These are phyloP conservation scores for Trichosporon sp. DNA, from an alignment of 1,284 basidiomycete species.

Conservation along the genomic window DNA sequence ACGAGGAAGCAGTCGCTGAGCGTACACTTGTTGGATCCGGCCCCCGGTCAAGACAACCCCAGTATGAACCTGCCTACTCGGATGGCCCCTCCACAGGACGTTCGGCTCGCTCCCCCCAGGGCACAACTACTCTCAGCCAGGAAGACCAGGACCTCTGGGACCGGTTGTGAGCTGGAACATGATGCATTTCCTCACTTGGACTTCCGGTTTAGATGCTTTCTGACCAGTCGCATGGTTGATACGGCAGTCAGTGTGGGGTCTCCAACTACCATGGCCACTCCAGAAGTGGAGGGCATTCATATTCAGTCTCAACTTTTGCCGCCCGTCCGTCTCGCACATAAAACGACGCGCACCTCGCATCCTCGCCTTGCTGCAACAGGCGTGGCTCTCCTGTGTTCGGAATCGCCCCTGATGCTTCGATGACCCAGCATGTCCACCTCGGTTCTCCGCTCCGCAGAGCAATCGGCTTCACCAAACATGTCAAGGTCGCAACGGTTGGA, in stretches of 20 bases:
- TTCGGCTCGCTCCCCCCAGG: not conserved
- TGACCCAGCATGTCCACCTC: not conserved
- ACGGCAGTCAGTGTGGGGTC: too few relatives aligned
- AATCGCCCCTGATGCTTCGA: not conserved
- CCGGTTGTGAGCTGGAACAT: not conserved
- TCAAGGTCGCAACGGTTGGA: too few relatives aligned
- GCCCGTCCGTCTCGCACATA: not conserved
- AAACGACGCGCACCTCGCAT: too few relatives aligned
- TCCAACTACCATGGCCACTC: too few relatives aligned
- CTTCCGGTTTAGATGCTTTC: too few relatives aligned
- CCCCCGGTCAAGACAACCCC: not conserved
- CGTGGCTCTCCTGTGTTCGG: not conserved
- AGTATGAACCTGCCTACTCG: slow-evolving; percentile 32
- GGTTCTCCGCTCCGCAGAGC: not conserved
- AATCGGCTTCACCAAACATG: not conserved
- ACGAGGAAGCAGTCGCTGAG: slow-evolving; percentile 51
- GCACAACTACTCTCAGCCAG: not conserved
- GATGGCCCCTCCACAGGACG: slow-evolving; percentile 16
- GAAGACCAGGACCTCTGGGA: not conserved
- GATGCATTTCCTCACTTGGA: not conserved
- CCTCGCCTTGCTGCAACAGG: not conserved
- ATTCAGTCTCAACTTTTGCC: not conserved
- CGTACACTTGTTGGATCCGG: slow-evolving; percentile 23
- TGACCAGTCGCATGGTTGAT: too few relatives aligned
- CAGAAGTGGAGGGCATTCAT: not conserved